These are phyloP conservation scores for Blastocystis sp. DNA, from an alignment of 352 stramenopile genomes.

Conservation along the genomic window DNA sequence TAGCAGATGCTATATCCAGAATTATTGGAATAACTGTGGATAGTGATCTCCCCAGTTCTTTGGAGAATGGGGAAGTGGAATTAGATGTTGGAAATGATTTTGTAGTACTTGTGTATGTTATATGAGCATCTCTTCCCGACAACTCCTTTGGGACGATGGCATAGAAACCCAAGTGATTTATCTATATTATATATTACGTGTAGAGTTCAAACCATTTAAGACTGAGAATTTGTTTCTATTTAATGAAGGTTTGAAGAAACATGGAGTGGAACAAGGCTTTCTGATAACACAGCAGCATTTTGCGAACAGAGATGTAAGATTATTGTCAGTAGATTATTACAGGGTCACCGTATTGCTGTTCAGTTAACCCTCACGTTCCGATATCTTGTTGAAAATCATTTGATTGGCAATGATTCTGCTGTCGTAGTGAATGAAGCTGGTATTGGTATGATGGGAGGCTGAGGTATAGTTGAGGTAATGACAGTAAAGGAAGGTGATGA, in stretches of 20 bases:
- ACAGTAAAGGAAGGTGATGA: not conserved
- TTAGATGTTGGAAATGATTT: not conserved
- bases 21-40: constrained; percentile 12
- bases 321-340: not conserved
- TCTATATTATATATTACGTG: not conserved
- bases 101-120: constrained; percentile 36
- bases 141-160: constrained; percentile 6
- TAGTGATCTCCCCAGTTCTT: constrained; percentile 1
- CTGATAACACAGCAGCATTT: constrained; percentile 35
- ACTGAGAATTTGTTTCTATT: constrained; percentile 50
- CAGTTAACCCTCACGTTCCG: not conserved
- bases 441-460: not conserved
- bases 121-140: constrained; percentile 27
- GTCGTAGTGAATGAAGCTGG: not conserved
- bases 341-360: constrained; percentile 18
- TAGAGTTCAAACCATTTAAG: constrained; percentile 47
- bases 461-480: constrained; percentile 9
- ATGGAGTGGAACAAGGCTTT: not conserved
- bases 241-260: constrained; percentile 56
- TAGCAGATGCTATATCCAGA: constrained; percentile 4
- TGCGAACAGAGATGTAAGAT: not conserved
- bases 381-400: not conserved
- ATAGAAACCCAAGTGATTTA: not conserved
- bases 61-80: constrained; percentile 5
- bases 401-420: not conserved